A percentile compares a stretch with the other conserved stretches of the same genome.
Conservation (phyloP, 2,329 filamentous ascomycete genomes). For the Ascochyta pisi region DNA sequence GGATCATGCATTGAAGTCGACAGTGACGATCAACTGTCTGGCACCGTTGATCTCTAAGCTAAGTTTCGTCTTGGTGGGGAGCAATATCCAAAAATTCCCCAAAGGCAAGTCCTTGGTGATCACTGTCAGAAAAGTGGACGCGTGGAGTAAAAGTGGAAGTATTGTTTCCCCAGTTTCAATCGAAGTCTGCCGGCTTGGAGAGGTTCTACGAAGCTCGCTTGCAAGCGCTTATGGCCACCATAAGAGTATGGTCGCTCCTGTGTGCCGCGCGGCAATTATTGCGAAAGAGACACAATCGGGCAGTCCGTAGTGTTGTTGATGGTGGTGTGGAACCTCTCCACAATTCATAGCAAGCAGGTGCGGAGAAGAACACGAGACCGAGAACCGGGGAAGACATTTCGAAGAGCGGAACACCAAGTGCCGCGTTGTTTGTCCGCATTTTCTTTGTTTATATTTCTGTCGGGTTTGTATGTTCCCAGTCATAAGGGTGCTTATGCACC, state of each 20-base stretch:
- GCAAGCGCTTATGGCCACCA: background rate
- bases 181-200: background rate
- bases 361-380: conserved; percentile 6
- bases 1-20: too few species aligned
- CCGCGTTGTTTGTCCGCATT: too few species aligned
- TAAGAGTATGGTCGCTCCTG: background rate
- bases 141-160: background rate
- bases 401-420: background rate
- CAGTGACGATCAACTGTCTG: background rate
- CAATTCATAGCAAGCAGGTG: conserved; percentile 6
- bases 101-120: background rate
- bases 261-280: background rate
- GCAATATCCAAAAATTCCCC: background rate
- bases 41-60: conserved; percentile 1
- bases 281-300: background rate
- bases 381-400: background rate
- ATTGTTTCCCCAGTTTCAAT: background rate
- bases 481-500: too few species aligned
- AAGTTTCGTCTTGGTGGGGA: conserved; percentile 1
- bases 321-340: conserved; percentile 15
- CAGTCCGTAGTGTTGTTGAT: conserved; percentile 1
- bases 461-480: too few species aligned
- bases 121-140: background rate
- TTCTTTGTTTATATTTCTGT: too few species aligned
- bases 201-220: background rate